Percentiles rank a stretch among this genome's conserved stretches.
Evolutionary conservation across 2,329 filamentous ascomycete genomes (phyloP).

Genomic region (Ambrosiella xylebori): DNA sequence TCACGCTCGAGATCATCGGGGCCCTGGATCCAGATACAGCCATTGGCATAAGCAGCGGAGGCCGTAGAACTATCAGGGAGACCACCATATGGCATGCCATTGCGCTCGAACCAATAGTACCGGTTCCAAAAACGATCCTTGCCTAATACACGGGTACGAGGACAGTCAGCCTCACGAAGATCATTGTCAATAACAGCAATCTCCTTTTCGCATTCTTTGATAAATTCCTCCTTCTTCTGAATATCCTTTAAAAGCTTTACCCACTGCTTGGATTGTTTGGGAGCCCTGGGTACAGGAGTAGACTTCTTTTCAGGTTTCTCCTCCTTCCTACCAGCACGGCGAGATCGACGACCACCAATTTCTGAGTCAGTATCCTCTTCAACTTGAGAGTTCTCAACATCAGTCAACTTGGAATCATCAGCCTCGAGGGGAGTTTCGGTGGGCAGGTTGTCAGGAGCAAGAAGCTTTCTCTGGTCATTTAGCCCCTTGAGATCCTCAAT

Average conservation of each 20-base stretch:
- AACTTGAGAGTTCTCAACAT: slow-evolving; percentile 40
- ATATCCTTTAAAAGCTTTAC: slow-evolving; percentile 77
- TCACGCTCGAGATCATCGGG: slow-evolving; percentile 75
- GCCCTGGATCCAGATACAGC: slow-evolving; percentile 89
- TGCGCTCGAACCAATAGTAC: slow-evolving; percentile 98
- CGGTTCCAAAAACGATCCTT: slow-evolving; percentile 96
- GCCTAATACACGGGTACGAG: slow-evolving; percentile 72
- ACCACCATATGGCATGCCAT: slow-evolving; percentile 90
- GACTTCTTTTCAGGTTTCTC: slow-evolving; percentile 66
- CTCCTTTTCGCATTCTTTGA: slow-evolving; percentile 68
- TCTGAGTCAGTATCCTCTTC: slow-evolving; percentile 49
- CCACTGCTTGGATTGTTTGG: slow-evolving; percentile 75
- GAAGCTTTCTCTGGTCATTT: slow-evolving; percentile 55
- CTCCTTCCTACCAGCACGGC: slow-evolving; percentile 19
- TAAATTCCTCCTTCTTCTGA: slow-evolving; percentile 63
- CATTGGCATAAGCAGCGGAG: slow-evolving; percentile 77
- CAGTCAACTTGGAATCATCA: slow-evolving; percentile 43
- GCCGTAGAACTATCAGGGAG: slow-evolving; percentile 78
- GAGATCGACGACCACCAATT: slow-evolving; percentile 23
- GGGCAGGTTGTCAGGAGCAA: slow-evolving; percentile 56
- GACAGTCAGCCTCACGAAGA: slow-evolving; percentile 82
- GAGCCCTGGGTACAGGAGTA: slow-evolving; percentile 39
- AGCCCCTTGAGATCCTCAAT: slow-evolving; percentile 53
- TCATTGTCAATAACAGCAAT: slow-evolving; percentile 80
- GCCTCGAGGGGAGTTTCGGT: slow-evolving; percentile 39